These are phyloP conservation scores for Paracoccidioides brasiliensis DNA, from an alignment of 2,329 filamentous ascomycete species.

Conservation along the genomic window DNA sequence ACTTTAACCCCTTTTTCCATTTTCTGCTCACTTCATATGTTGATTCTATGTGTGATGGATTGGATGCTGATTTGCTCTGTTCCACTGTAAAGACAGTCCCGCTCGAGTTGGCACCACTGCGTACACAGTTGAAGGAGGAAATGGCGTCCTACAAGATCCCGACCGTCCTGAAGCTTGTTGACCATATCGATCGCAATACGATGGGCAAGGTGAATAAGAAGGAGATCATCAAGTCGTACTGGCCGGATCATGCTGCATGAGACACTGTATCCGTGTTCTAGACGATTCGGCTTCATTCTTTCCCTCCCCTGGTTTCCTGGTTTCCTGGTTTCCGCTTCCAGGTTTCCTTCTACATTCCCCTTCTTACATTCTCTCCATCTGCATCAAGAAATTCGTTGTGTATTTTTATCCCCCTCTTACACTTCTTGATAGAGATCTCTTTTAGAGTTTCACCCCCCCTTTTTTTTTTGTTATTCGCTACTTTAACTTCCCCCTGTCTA, in stretches of 20 bases:
- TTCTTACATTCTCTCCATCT: too few relatives aligned
- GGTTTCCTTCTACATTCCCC: too few relatives aligned
- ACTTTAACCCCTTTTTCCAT: background rate
- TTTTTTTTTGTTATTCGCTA: too few relatives aligned
- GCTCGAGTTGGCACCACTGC: conserved; percentile 20
- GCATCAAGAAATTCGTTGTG: too few relatives aligned
- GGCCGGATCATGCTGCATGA: conserved; percentile 10
- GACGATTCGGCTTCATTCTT: too few relatives aligned
- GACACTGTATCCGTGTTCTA: too few relatives aligned
- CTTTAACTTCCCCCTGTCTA: background rate
- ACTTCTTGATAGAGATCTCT: too few relatives aligned
- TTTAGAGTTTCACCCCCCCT: too few relatives aligned
- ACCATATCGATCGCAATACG: conserved; percentile 70
- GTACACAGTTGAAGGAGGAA: conserved; percentile 45
- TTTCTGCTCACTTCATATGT: background rate
- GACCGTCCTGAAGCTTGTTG: conserved; percentile 70
- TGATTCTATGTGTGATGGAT: too few relatives aligned
- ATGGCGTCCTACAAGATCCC: conserved; percentile 89
- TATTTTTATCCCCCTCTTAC: too few relatives aligned
- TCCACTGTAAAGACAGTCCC: conserved; percentile 8
- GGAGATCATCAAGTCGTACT: conserved; percentile 27
- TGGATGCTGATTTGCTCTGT: background rate
- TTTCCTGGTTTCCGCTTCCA: too few relatives aligned
- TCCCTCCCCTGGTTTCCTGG: too few relatives aligned
- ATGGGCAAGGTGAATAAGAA: conserved; percentile 67